Evolutionary conservation across 176 grass and related monocot genomes (phyloP).

Genomic region (Musa itinerans): DNA sequence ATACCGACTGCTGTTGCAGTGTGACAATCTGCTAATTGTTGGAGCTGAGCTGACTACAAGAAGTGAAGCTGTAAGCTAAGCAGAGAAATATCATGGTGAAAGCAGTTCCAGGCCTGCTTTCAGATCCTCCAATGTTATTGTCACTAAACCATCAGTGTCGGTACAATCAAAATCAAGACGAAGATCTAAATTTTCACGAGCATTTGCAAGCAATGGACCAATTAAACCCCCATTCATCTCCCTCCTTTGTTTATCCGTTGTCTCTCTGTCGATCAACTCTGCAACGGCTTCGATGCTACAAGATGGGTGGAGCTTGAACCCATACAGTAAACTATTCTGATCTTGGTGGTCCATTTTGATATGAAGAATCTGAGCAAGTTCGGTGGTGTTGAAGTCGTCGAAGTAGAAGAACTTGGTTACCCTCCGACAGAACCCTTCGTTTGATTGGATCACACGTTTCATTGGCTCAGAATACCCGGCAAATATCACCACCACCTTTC

Average conservation of each 20-base stretch:
- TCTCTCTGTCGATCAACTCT: constrained; percentile 49
- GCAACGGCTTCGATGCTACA: constrained; percentile 46
- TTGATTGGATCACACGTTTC: constrained; percentile 81
- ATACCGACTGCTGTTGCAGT: too few relatives aligned
- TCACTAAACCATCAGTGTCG: constrained; percentile 50
- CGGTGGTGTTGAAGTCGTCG: constrained; percentile 59
- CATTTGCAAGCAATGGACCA: constrained; percentile 62
- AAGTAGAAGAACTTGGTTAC: constrained; percentile 88
- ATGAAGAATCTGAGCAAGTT: constrained; percentile 77
- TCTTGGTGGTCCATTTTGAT: constrained; percentile 54
- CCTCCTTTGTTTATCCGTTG: constrained; percentile 45
- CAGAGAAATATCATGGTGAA: constrained; percentile 4
- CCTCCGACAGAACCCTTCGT: constrained; percentile 85
- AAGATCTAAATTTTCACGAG: constrained; percentile 74
- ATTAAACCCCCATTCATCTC: constrained; percentile 89
- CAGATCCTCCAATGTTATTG: constrained; percentile 67
- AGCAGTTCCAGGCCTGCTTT: constrained; percentile 70
- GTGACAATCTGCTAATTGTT: too few relatives aligned
- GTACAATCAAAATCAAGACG: constrained; percentile 72
- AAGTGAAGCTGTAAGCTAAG: background rate
- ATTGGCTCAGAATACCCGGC: constrained; percentile 86
- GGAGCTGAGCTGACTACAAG: background rate
- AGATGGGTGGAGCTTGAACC: constrained; percentile 63
- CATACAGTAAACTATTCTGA: constrained; percentile 51
- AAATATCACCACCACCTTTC: constrained; percentile 82